Evolutionary conservation across 805 yeast species (phyloP).

Genomic region (Starmerella lactis-condensi): DNA sequence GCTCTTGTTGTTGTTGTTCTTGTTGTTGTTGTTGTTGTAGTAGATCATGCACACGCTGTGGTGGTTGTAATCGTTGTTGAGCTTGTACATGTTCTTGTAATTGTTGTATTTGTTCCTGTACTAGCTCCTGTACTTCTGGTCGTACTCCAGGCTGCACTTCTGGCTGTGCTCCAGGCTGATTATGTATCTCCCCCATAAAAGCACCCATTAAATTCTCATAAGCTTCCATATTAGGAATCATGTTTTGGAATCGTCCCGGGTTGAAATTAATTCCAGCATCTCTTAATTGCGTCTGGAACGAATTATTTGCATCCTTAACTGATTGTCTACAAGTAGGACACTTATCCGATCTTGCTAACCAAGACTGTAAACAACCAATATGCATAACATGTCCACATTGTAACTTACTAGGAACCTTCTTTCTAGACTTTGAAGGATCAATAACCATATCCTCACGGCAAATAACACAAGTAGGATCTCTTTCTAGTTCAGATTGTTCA

Average conservation of each 20-base stretch:
- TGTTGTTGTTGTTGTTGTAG: too few relatives aligned
- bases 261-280: background rate
- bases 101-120: too few relatives aligned
- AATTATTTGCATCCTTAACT: slow-evolving; percentile 9
- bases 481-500: slow-evolving; percentile 37
- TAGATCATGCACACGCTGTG: too few relatives aligned
- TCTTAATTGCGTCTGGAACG: slow-evolving; percentile 5
- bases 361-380: slow-evolving; percentile 71
- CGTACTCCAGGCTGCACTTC: too few relatives aligned
- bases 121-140: too few relatives aligned
- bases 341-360: slow-evolving; percentile 82
- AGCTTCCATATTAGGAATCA: background rate
- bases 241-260: background rate
- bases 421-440: slow-evolving; percentile 22
- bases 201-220: background rate
- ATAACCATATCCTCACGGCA: slow-evolving; percentile 78
- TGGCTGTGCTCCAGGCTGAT: too few relatives aligned
- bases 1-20: too few relatives aligned
- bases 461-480: slow-evolving; percentile 56
- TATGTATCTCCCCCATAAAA: too few relatives aligned
- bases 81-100: too few relatives aligned
- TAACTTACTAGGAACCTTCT: slow-evolving; percentile 53
- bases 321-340: slow-evolving; percentile 62
- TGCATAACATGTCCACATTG: slow-evolving; percentile 79
- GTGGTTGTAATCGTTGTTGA: too few relatives aligned